phyloP scores from a whole-genome alignment of 179 eudicot species.

The Spinacia oleracea region DNA sequence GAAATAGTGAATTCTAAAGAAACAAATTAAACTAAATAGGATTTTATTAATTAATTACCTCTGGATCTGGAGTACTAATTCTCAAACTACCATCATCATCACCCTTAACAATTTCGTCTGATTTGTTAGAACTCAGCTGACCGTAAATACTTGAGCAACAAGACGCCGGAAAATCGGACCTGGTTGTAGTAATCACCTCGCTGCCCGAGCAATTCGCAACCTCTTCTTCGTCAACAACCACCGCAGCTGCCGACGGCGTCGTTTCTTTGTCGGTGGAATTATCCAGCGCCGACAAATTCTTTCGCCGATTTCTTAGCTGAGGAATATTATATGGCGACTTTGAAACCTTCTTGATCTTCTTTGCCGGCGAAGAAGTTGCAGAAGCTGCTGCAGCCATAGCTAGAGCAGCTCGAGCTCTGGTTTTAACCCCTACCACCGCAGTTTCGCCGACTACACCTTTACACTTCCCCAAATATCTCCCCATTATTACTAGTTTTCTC shows the following conservation, averaged over 20 bases:
- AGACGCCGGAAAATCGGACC: conserved; percentile 30
- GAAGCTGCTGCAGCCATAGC: conserved; percentile 31
- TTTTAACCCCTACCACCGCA: conserved; percentile 43
- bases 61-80: conserved; percentile 38
- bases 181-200: conserved; percentile 1
- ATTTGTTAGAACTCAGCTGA: conserved; percentile 27
- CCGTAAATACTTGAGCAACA: conserved; percentile 53
- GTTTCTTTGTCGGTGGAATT: neutral
- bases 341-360: conserved; percentile 28
- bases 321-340: conserved; percentile 15
- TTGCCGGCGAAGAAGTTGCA: conserved; percentile 19
- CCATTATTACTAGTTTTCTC: conserved; percentile 30
- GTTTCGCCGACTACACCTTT: conserved; percentile 28
- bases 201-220: conserved; percentile 22
- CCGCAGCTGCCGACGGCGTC: conserved; percentile 18
- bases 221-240: conserved; percentile 6
- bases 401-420: conserved; percentile 37
- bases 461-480: conserved; percentile 44
- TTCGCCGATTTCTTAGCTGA: conserved; percentile 40
- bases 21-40: neutral
- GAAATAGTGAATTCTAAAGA: neutral
- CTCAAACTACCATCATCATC: neutral
- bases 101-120: conserved; percentile 13
- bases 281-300: conserved; percentile 10
- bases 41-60: conserved; percentile 34